Percentiles rank a stretch among this genome's conserved stretches.
These are phyloP conservation scores for Glaciozyma martinii DNA, from an alignment of 768 basidiomycete genomes.

Conservation along the genomic window DNA sequence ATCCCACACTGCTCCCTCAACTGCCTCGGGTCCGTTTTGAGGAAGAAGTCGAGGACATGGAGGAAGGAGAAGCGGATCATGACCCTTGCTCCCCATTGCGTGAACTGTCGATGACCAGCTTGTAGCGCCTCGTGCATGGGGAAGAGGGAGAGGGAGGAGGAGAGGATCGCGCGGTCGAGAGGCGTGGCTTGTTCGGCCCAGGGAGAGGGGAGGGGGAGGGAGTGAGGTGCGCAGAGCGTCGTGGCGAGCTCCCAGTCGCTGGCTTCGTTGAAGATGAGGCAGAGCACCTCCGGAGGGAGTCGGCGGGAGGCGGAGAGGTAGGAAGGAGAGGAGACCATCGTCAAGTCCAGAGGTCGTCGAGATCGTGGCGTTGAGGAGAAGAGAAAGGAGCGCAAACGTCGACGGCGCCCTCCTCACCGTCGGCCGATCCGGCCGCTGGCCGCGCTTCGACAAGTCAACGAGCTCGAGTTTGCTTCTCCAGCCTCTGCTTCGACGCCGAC, in stretches of 20 bases:
- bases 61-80: slow-evolving; percentile 59
- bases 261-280: slow-evolving; percentile 18
- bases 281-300: slow-evolving; percentile 30
- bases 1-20: slow-evolving; percentile 9
- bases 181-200: slow-evolving; percentile 58
- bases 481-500: no score
- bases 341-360: no score
- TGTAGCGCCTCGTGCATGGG: slow-evolving; percentile 53
- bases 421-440: no score
- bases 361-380: no score
- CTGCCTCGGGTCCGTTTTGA: slow-evolving; percentile 47
- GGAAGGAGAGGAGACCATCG: no score
- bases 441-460: no score
- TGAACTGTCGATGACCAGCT: slow-evolving; percentile 53
- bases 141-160: slow-evolving; percentile 48
- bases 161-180: slow-evolving; percentile 63
- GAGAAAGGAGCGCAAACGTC: no score
- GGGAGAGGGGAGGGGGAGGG: slow-evolving; percentile 54
- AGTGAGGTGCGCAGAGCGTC: slow-evolving; percentile 65
- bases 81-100: slow-evolving; percentile 60
- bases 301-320: no score
- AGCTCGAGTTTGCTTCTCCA: no score
- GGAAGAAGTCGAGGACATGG: slow-evolving; percentile 57
- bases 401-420: no score
- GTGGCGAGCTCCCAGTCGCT: slow-evolving; percentile 71